phyloP scores from a whole-genome alignment of 1,284 basidiomycete genomes.

The Tranzscheliella williamsii region DNA sequence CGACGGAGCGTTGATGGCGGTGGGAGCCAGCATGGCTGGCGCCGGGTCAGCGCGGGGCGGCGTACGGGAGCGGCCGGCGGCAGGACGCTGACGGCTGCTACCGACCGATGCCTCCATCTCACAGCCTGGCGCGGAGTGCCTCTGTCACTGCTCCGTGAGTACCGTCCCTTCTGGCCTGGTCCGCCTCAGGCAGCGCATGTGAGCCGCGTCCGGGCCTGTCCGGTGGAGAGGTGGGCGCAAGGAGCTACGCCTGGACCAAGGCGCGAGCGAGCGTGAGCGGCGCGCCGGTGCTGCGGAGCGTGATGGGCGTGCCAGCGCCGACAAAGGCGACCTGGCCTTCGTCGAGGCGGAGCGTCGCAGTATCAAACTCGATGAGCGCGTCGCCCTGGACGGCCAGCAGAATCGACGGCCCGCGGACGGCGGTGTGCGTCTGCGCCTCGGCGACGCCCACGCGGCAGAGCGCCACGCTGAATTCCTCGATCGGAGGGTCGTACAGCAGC shows the following conservation, averaged over 20 bases:
- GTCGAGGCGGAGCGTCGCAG: constrained; percentile 9
- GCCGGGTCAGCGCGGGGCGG: no score
- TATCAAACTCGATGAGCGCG: constrained; percentile 63
- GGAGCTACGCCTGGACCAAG: constrained; percentile 26
- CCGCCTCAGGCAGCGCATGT: no score
- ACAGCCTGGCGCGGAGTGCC: no score
- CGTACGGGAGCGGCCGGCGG: no score
- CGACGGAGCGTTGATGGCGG: no score
- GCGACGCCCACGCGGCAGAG: neutral
- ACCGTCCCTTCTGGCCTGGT: no score
- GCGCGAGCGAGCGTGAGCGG: constrained; percentile 17
- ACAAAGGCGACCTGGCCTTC: constrained; percentile 82
- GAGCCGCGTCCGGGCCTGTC: no score
- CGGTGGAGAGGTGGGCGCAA: no score
- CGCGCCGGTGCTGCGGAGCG: neutral
- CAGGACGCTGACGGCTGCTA: no score
- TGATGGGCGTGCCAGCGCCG: constrained; percentile 71
- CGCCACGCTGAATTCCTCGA: constrained; percentile 85
- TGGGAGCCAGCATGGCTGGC: no score
- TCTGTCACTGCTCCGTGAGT: no score
- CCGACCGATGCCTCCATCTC: no score
- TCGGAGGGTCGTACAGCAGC: constrained; percentile 85
- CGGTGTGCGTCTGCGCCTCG: neutral
- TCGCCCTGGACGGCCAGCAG: constrained; percentile 75
- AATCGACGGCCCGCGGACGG: constrained; percentile 81